Base-by-base conservation (phyloP, 1,284 basidiomycete species). In the Puccinia coronata region DNA sequence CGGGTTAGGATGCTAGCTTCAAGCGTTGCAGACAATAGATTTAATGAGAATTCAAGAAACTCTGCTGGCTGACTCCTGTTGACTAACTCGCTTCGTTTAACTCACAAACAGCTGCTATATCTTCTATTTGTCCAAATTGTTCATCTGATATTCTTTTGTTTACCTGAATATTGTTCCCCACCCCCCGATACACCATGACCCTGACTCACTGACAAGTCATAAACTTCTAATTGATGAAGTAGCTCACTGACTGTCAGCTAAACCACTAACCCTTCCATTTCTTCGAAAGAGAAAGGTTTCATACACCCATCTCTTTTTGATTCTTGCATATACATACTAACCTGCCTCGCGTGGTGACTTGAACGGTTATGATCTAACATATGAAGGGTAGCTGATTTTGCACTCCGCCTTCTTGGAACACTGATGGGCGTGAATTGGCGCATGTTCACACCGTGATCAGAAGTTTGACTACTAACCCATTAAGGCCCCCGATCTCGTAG, bases 111-210 rank as follows among this genome's bases (percentile, higher is more conserved):
- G 69, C n/a, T n/a, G 43, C 51, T 20, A 41, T 36, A 73, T 18
- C 36, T 34, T 53, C 20, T 49, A 59, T 57, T 72, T 73, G 71
- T 73, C 73, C 41, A 63, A 63, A 36, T 76, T 43, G 43, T 76
- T 75, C 43, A 47, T 76, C 73, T 76, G 73, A 76, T 61, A 63
- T 49, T 76, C 23, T 55, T 74, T 47, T 49, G 39, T 76, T 71
- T 31, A n/a, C 69, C 47, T 55, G 39, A 63, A 55, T 65, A 41
- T 14, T 65, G 73, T 76, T 76, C 57, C 39, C n/a, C n/a, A n/a
- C n/a, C n/a, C n/a, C 49, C 34, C 57, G 73, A 49, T 61, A 43
- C 41, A 63, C 18, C 55, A 63, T 65, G 73, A 41, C 55, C 73
- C 39, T 74, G 36, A 59, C 53, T 76, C 25, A 76, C 73, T 76